These are phyloP conservation scores for Bombardia bombarda DNA, from an alignment of 495 filamentous ascomycete genomes.

Conservation along the genomic window DNA sequence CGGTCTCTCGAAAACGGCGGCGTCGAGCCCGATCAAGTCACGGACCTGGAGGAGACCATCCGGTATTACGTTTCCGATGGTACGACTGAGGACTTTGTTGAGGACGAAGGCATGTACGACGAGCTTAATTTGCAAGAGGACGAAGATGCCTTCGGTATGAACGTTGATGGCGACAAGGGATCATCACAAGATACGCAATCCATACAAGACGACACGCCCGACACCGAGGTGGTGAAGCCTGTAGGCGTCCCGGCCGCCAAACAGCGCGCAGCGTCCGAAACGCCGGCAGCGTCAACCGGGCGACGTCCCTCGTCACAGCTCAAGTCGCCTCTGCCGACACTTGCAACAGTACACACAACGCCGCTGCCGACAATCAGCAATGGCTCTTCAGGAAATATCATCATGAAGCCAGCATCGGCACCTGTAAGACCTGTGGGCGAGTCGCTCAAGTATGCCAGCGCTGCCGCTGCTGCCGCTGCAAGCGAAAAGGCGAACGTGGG, in stretches of 20 bases:
- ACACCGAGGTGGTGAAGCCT: constrained; percentile 40
- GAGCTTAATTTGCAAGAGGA: constrained; percentile 89
- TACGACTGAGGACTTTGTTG: constrained; percentile 77
- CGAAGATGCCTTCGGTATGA: constrained; percentile 75
- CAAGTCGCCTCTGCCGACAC: constrained; percentile 84
- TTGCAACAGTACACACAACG: constrained; percentile 70
- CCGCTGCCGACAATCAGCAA: constrained; percentile 56
- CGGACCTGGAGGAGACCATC: constrained; percentile 82
- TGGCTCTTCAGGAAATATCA: constrained; percentile 37
- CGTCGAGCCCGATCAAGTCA: constrained; percentile 76
- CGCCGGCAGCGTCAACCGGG: constrained; percentile 39
- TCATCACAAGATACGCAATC: constrained; percentile 96
- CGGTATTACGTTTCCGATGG: constrained; percentile 91
- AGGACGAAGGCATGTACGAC: constrained; percentile 89
- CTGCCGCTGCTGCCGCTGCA: constrained; percentile 88
- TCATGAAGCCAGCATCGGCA: constrained; percentile 87
- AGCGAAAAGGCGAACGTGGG: constrained; percentile 92
- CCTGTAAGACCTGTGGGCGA: constrained; percentile 81
- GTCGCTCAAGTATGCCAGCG: constrained; percentile 91
- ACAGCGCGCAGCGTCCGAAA: constrained; percentile 43
- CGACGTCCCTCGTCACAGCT: constrained; percentile 83
- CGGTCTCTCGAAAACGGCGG: constrained; percentile 88
- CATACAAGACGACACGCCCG: constrained; percentile 72
- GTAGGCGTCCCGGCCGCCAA: constrained; percentile 44
- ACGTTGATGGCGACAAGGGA: constrained; percentile 70